Evolutionary conservation across 2,329 filamentous ascomycete species (phyloP).

Genomic region (Capronia epimyces): DNA sequence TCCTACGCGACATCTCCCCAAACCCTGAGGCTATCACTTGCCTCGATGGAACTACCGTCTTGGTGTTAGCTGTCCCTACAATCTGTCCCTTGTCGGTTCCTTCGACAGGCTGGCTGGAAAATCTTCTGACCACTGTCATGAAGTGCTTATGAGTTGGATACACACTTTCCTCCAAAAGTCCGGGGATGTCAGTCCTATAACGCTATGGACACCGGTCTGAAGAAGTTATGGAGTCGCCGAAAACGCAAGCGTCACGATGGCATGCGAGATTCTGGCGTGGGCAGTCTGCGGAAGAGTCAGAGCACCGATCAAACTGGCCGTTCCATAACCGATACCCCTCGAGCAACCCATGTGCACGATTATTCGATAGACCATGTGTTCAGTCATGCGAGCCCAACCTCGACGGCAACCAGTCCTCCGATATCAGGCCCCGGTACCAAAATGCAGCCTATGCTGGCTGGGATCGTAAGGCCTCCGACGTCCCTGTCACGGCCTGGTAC

Average conservation of each 20-base stretch:
- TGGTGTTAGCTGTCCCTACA: background rate
- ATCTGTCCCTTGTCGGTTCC: background rate
- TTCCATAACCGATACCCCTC: conserved; percentile 5
- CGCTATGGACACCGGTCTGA: conserved; percentile 24
- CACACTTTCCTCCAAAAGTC: background rate
- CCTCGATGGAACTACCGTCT: background rate
- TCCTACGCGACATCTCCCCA: background rate
- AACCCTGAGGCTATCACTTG: background rate
- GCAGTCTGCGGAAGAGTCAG: conserved; percentile 17
- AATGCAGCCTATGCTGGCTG: conserved; percentile 18
- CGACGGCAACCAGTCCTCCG: background rate
- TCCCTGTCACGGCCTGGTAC: conserved; percentile 21
- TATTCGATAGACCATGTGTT: conserved; percentile 1
- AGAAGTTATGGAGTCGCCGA: conserved; percentile 22
- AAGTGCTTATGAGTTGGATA: conserved; percentile 3
- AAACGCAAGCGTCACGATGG: conserved; percentile 22
- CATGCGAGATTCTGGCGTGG: conserved; percentile 7
- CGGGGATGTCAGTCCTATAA: conserved; percentile 4
- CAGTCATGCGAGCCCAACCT: conserved; percentile 5
- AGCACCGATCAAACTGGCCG: conserved; percentile 9
- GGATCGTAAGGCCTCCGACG: conserved; percentile 16
- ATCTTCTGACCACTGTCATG: background rate
- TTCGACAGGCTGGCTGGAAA: conserved; percentile 7
- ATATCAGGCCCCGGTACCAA: conserved; percentile 4
- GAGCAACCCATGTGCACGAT: conserved; percentile 1